Base-by-base conservation (phyloP, 768 basidiomycete genomes). In the Boletus patriciae region DNA sequence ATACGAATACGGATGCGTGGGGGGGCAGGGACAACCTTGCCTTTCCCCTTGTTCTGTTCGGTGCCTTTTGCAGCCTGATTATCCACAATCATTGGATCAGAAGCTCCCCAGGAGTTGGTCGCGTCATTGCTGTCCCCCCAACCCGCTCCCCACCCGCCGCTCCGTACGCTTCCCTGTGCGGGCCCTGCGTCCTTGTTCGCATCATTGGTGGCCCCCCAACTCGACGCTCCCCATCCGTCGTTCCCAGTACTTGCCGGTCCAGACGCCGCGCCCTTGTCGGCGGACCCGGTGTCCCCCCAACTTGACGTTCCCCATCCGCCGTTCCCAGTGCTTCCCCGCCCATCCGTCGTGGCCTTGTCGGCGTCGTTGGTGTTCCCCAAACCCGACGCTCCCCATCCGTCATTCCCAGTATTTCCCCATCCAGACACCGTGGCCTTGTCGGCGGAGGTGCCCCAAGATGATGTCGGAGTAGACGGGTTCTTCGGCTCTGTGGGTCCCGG, bases 1-100 rank as follows among this genome's bases (percentile, higher is more conserved):
- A 65, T 66, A 37, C 55, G 62, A 48, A 65, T 66, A 37, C 55
- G 61, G 19, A 66, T 61, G 21, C 71, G 69, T 27, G 69, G 71
- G 1, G 71, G 67, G 11, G 66, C 56, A 18, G 52, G 50, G 19
- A 59, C 52, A 23, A 15, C 23, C 23, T 46, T 71, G 31, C 55
- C 34, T 16, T 53, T 66, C 2, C 25, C 46, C 23, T 55, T 66
- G 19, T 37, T 45, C 27, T 48, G 57, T 44, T 29, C 15, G 12
- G 56, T 18, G 25, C 25, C 48, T 36, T 52, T 55, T 45, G 53
- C 40, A 7, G 23, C 3, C 11, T n/a, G 53, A 2, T 43, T 42
- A 46, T 63, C 63, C 46, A 57, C 46, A 25, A 48, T 31, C 48
- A 50, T 64, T 34, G 63, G 34, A 25, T 50, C 44, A n/a, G 66